Percentiles rank a stretch among this genome's conserved stretches.
Conservation (phyloP, 2,329 filamentous ascomycete genomes). For the Monilinia laxa region DNA sequence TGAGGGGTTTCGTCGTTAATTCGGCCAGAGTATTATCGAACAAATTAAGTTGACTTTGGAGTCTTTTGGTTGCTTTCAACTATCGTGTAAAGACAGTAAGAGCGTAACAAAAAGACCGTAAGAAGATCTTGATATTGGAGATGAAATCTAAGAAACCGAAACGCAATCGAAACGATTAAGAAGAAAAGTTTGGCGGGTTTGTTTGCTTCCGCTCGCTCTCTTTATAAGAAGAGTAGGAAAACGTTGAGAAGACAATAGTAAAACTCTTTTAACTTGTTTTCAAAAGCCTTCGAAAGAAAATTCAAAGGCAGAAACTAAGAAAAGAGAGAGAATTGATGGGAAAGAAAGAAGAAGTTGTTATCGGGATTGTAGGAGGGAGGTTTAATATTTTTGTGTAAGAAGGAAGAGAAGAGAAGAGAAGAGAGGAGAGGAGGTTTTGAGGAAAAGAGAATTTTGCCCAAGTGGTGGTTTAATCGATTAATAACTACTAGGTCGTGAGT, state of each 20-base stretch:
- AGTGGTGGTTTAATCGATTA: background rate
- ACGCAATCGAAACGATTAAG: slow-evolving; percentile 38
- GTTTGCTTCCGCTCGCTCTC: slow-evolving; percentile 24
- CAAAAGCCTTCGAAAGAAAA: slow-evolving; percentile 47
- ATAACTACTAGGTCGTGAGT: too few relatives aligned
- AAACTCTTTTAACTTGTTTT: slow-evolving; percentile 12
- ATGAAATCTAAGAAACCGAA: slow-evolving; percentile 37
- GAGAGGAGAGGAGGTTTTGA: background rate
- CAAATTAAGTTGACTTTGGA: slow-evolving; percentile 18
- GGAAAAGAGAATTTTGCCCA: background rate
- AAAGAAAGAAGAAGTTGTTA: slow-evolving; percentile 32
- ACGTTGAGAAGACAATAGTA: slow-evolving; percentile 20
- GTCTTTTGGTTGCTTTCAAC: slow-evolving; percentile 24
- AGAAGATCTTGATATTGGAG: slow-evolving; percentile 23
- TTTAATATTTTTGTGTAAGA: slow-evolving; percentile 5
- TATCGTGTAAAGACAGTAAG: slow-evolving; percentile 34
- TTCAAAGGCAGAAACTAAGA: slow-evolving; percentile 31
- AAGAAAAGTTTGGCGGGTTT: slow-evolving; percentile 31
- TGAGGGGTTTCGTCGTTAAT: slow-evolving; percentile 14
- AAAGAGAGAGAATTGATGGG: slow-evolving; percentile 30
- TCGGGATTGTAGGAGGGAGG: background rate
- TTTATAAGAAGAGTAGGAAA: slow-evolving; percentile 21
- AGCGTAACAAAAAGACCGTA: slow-evolving; percentile 27
- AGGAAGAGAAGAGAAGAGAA: background rate
- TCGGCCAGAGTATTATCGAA: slow-evolving; percentile 25